phyloP scores from a whole-genome alignment of 1,284 basidiomycete genomes.

The Agroathelia rolfsii region DNA sequence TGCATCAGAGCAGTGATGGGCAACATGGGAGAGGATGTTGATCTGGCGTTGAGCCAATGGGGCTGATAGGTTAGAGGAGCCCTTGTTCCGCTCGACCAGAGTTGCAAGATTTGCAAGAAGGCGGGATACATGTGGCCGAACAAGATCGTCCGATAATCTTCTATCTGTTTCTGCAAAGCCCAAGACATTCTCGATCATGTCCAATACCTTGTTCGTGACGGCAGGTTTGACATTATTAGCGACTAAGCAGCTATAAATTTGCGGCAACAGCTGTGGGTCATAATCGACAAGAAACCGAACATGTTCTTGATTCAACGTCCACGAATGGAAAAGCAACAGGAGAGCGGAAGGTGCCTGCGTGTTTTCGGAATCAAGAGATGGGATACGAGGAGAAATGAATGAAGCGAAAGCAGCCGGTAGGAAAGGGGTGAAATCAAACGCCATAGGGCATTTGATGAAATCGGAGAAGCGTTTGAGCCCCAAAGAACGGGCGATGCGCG shows the following conservation, averaged over 20 bases:
- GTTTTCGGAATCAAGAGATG: conserved; percentile 73
- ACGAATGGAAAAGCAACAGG: conserved; percentile 78
- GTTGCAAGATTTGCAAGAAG: conserved; percentile 69
- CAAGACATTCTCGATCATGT: conserved; percentile 76
- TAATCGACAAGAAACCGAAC: conserved; percentile 59
- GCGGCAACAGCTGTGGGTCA: conserved; percentile 63
- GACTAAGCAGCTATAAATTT: conserved; percentile 75
- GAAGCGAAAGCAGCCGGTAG: conserved; percentile 57
- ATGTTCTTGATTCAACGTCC: conserved; percentile 57
- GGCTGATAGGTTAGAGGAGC: conserved; percentile 47
- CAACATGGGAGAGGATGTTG: conserved; percentile 69
- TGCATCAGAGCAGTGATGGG: conserved; percentile 64
- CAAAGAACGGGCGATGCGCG: conserved; percentile 66
- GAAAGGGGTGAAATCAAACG: conserved; percentile 73
- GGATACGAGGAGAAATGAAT: conserved; percentile 79
- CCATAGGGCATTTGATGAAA: conserved; percentile 69
- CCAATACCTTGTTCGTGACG: conserved; percentile 77
- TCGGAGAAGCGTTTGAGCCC: conserved; percentile 84
- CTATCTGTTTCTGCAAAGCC: conserved; percentile 43
- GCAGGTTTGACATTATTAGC: conserved; percentile 82
- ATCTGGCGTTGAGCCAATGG: conserved; percentile 81
- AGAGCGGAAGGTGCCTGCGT: conserved; percentile 88
- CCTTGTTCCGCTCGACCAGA: conserved; percentile 59
- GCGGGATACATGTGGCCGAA: conserved; percentile 70
- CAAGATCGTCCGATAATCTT: conserved; percentile 41